Conservation (phyloP, 192 early-diverging fungal species). For the Entomortierella beljakovae region DNA sequence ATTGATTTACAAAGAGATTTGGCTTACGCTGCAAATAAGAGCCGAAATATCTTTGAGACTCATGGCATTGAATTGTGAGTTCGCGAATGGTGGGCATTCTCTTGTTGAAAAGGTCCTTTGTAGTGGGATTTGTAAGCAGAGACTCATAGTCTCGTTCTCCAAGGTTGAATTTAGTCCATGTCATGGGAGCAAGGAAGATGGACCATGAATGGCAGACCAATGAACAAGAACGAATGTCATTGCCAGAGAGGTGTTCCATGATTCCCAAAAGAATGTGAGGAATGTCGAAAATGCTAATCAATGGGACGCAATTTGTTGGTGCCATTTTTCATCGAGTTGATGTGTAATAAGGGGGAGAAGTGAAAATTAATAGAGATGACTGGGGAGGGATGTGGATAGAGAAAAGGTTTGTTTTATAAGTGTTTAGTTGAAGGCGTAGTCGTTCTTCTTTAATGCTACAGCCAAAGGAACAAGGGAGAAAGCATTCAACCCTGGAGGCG, state of each 20-base stretch:
- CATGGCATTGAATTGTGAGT: not conserved
- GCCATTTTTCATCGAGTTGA: too few relatives aligned
- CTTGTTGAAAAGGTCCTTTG: not conserved
- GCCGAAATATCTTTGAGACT: not conserved
- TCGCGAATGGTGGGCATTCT: not conserved
- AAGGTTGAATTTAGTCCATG: conserved; percentile 1
- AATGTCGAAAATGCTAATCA: conserved; percentile 2
- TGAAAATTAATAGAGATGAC: too few relatives aligned
- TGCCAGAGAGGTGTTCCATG: not conserved
- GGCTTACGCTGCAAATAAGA: not conserved
- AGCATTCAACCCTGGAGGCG: too few relatives aligned
- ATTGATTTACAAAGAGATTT: not conserved
- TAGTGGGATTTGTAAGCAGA: not conserved
- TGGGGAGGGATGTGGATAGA: too few relatives aligned
- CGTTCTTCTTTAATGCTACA: too few relatives aligned
- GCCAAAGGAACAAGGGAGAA: too few relatives aligned
- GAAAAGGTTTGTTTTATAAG: too few relatives aligned
- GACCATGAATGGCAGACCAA: conserved; percentile 12
- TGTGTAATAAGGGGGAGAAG: too few relatives aligned
- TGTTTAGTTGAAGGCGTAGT: too few relatives aligned
- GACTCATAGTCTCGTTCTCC: not conserved
- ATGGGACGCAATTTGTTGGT: too few relatives aligned
- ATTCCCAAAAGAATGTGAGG: not conserved
- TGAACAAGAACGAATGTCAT: not conserved
- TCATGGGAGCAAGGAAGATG: not conserved